Conservation (phyloP, 371 early-diverging fungal genomes). For the Quaeritorhiza haematococci region DNA sequence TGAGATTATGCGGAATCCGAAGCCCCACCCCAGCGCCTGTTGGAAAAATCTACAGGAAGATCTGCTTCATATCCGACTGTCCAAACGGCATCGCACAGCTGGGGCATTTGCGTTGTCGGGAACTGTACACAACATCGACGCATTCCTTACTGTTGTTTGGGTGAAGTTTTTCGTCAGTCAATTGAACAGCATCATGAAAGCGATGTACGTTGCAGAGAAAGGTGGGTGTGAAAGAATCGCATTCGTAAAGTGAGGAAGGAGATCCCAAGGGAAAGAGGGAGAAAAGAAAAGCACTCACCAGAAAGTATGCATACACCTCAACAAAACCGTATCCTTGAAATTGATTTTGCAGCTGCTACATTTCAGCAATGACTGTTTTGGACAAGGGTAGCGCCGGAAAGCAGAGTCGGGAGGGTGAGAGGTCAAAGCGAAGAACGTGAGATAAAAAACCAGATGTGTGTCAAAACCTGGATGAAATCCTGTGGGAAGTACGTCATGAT, state of each 20-base stretch:
- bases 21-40: too few species aligned
- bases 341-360: slow-evolving; percentile 81
- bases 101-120: slow-evolving; percentile 97
- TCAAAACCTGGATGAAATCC: neutral
- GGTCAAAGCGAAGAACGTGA: neutral
- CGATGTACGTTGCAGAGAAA: slow-evolving; percentile 10
- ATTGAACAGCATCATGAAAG: neutral
- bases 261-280: neutral
- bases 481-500: too few species aligned
- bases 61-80: slow-evolving; percentile 80
- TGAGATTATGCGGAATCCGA: too few species aligned
- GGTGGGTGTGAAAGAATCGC: neutral
- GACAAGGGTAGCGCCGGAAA: slow-evolving; percentile 2
- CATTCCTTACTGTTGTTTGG: slow-evolving; percentile 84
- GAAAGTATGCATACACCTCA: slow-evolving; percentile 94
- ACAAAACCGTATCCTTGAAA: slow-evolving; percentile 79
- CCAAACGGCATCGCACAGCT: slow-evolving; percentile 92
- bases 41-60: slow-evolving; percentile 81
- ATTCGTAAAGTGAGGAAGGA: neutral
- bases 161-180: too few species aligned
- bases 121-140: slow-evolving; percentile 81
- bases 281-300: slow-evolving; percentile 32
- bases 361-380: slow-evolving; percentile 67
- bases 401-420: neutral
- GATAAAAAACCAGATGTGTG: neutral